A percentile compares a stretch with the other conserved stretches of the same genome.
Evolutionary conservation across 1,284 basidiomycete genomes (phyloP).

Genomic region (Tranzscheliella williamsii): DNA sequence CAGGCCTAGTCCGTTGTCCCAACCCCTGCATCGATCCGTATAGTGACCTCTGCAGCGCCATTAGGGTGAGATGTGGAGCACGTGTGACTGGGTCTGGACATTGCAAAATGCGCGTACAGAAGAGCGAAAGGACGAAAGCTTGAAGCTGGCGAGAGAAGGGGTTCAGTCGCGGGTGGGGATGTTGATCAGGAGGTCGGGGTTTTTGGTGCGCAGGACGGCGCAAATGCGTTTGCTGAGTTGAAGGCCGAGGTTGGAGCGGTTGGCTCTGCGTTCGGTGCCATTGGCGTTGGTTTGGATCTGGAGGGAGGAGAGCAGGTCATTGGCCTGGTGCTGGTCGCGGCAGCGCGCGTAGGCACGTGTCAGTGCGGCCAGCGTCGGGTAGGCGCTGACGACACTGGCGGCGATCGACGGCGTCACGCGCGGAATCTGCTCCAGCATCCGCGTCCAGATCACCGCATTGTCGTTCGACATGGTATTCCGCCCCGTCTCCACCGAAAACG

Average conservation of each 20-base stretch:
- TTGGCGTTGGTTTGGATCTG: constrained; percentile 22
- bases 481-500: constrained; percentile 28
- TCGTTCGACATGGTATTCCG: constrained; percentile 24
- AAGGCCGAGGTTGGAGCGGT: constrained; percentile 13
- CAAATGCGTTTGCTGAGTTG: constrained; percentile 29
- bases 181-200: constrained; percentile 25
- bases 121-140: no score
- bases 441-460: constrained; percentile 6
- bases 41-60: no score
- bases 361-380: constrained; percentile 15
- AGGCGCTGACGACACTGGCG: constrained; percentile 16
- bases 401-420: constrained; percentile 29
- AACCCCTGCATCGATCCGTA: no score
- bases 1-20: no score
- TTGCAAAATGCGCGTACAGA: no score
- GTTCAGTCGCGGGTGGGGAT: constrained; percentile 17
- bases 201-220: constrained; percentile 13
- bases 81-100: no score
- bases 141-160: no score
- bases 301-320: constrained; percentile 4
- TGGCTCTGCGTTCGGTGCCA: constrained; percentile 16
- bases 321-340: constrained; percentile 4
- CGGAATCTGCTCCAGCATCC: constrained; percentile 39
- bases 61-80: no score
- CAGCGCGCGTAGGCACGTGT: constrained; percentile 13